These are phyloP conservation scores for Coemansia sp. DNA, from an alignment of 192 early-diverging fungal species.

Conservation along the genomic window DNA sequence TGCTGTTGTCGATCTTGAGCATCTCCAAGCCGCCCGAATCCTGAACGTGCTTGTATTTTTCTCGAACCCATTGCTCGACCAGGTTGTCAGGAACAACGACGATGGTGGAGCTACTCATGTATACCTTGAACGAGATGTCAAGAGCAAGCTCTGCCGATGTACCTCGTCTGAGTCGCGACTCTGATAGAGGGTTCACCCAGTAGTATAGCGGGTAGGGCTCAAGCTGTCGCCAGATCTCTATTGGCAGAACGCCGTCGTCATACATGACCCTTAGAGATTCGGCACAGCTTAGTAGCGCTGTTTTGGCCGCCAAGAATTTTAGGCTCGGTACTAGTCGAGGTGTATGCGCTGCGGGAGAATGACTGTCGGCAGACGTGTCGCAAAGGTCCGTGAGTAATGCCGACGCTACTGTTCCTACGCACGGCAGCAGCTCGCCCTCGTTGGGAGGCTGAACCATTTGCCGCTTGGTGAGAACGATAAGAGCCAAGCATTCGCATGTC, in stretches of 20 bases:
- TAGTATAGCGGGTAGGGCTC: constrained; percentile 62
- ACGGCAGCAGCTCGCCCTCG: constrained; percentile 32
- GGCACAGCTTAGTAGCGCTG: constrained; percentile 50
- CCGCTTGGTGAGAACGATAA: constrained; percentile 63
- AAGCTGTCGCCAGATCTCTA: constrained; percentile 36
- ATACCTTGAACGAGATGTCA: constrained; percentile 53
- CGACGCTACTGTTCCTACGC: constrained; percentile 49
- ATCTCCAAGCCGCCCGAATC: constrained; percentile 34
- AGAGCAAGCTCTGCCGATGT: neutral
- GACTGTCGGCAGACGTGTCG: neutral
- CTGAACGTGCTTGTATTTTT: constrained; percentile 68
- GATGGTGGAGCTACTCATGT: constrained; percentile 65
- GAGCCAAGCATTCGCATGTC: constrained; percentile 69
- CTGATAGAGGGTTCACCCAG: constrained; percentile 41
- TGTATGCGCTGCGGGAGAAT: neutral
- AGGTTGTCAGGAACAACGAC: constrained; percentile 79
- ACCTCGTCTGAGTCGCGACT: constrained; percentile 8
- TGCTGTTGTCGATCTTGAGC: constrained; percentile 59
- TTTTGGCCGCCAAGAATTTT: constrained; percentile 48
- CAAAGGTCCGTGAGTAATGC: constrained; percentile 22
- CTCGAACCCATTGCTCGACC: constrained; percentile 73
- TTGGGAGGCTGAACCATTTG: constrained; percentile 54
- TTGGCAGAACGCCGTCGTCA: constrained; percentile 52
- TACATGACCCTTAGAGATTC: constrained; percentile 51
- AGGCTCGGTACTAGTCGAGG: constrained; percentile 30